phyloP scores from a whole-genome alignment of 2,329 filamentous ascomycete genomes.

The Fonsecaea monophora region DNA sequence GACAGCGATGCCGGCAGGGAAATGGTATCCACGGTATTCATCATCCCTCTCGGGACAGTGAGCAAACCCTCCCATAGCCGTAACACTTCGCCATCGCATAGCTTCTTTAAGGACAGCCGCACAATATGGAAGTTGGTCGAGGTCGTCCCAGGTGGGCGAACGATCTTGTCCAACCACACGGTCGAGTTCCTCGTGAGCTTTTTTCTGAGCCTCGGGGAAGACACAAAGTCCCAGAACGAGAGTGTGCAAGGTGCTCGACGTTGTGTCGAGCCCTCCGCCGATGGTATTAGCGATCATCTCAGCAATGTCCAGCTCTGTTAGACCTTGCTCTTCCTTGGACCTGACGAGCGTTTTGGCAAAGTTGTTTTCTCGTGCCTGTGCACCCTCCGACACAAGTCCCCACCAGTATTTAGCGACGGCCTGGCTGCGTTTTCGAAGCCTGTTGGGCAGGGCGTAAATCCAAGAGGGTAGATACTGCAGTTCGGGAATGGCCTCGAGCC shows the following conservation, averaged over 20 bases:
- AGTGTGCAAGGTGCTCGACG: constrained; percentile 42
- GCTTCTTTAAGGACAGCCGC: constrained; percentile 48
- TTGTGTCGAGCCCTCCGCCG: constrained; percentile 44
- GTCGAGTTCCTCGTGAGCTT: constrained; percentile 55
- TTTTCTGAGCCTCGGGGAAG: constrained; percentile 56
- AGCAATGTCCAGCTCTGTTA: constrained; percentile 56
- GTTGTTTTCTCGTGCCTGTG: constrained; percentile 48
- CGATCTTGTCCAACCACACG: constrained; percentile 48
- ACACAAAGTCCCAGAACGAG: constrained; percentile 44
- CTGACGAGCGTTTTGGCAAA: constrained; percentile 56
- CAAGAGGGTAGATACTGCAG: too few relatives aligned
- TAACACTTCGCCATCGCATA: constrained; percentile 48
- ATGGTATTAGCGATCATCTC: constrained; percentile 54
- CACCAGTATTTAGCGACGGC: too few relatives aligned
- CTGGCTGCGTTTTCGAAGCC: too few relatives aligned
- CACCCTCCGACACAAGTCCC: constrained; percentile 47
- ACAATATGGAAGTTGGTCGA: constrained; percentile 46
- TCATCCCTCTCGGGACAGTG: constrained; percentile 54
- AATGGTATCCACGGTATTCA: constrained; percentile 56
- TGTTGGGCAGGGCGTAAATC: too few relatives aligned
- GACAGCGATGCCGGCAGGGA: constrained; percentile 53
- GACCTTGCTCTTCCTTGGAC: constrained; percentile 54
- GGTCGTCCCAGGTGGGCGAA: constrained; percentile 50
- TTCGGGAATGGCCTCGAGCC: too few relatives aligned
- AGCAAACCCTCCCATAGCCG: constrained; percentile 44